phyloP scores from a whole-genome alignment of 441 rosid genomes.

The Mallotus japonicus region DNA sequence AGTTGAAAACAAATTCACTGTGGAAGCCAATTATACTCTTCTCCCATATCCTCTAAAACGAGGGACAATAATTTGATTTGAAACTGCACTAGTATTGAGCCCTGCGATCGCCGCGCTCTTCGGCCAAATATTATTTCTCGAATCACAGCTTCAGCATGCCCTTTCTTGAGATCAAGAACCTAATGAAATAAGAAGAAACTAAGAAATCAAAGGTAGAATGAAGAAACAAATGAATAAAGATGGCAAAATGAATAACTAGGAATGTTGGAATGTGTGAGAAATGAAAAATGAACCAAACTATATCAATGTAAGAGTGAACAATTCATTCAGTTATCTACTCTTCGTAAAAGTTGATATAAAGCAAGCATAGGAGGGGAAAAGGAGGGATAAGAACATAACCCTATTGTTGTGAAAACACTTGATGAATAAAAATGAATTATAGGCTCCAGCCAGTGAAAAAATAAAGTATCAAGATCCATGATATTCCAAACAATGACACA shows the following conservation, averaged over 20 bases:
- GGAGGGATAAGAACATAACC: neutral
- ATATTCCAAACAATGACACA: neutral
- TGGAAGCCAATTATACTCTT: slow-evolving; percentile 41
- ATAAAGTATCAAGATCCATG: neutral
- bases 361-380: neutral
- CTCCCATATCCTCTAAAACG: slow-evolving; percentile 48
- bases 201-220: neutral
- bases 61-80: slow-evolving; percentile 51
- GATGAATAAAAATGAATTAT: neutral
- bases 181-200: slow-evolving; percentile 21
- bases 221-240: neutral
- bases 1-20: neutral
- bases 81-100: slow-evolving; percentile 46
- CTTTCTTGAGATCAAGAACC: slow-evolving; percentile 71
- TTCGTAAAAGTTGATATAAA: neutral
- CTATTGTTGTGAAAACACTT: neutral
- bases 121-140: slow-evolving; percentile 54
- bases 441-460: neutral
- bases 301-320: neutral
- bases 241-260: neutral
- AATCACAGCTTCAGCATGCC: slow-evolving; percentile 62
- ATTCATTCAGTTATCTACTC: neutral
- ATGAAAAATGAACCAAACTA: neutral
- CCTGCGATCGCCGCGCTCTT: slow-evolving; percentile 42
- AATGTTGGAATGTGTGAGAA: neutral